Evolutionary conservation across 257 asterid species (phyloP).

Genomic region (Solanum neorickii): DNA sequence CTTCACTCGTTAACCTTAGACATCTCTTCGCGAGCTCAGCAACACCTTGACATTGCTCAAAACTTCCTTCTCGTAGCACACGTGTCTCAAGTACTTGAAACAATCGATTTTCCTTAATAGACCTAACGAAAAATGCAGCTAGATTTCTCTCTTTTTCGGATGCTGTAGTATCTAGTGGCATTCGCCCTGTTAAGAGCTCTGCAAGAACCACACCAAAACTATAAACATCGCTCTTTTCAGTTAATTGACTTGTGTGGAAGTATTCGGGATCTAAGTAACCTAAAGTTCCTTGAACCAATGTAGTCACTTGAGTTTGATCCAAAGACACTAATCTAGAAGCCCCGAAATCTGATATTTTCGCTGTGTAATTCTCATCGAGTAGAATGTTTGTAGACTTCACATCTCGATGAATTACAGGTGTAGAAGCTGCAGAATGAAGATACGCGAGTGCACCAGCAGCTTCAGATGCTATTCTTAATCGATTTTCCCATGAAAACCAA

Average conservation of each 20-base stretch:
- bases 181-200: not conserved
- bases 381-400: not conserved
- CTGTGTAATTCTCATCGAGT: not conserved
- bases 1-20: not conserved
- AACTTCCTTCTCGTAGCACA: not conserved
- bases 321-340: not conserved
- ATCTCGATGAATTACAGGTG: not conserved
- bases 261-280: not conserved
- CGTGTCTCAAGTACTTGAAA: not conserved
- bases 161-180: not conserved
- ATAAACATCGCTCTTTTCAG: not conserved
- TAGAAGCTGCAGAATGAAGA: slow-evolving; percentile 5
- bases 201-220: not conserved
- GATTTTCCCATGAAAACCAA: not conserved
- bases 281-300: not conserved
- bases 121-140: not conserved
- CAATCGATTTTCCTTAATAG: not conserved
- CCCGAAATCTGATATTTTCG: not conserved
- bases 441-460: not conserved
- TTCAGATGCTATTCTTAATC: not conserved
- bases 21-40: not conserved
- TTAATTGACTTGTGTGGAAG: not conserved
- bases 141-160: not conserved
- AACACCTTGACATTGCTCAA: not conserved
- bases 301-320: not conserved